Percentiles rank a stretch among this genome's conserved stretches.
phyloP scores from a whole-genome alignment of 1,139 yeast species.

The Candida dubliniensis region DNA sequence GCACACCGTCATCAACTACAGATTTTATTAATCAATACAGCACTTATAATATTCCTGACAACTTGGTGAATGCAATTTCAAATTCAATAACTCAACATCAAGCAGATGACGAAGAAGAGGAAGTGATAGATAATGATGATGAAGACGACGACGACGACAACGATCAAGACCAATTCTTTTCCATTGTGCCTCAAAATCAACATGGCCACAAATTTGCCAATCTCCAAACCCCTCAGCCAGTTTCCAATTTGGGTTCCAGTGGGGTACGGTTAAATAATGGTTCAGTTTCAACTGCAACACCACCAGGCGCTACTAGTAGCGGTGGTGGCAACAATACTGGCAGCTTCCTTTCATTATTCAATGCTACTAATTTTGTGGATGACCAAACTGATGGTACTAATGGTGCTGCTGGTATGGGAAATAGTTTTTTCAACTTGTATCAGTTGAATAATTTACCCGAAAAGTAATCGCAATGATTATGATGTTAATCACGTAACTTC shows the following conservation, averaged over 20 bases:
- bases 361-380: constrained; percentile 14
- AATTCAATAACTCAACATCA: constrained; percentile 9
- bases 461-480: neutral
- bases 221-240: constrained; percentile 9
- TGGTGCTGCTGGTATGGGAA: constrained; percentile 11
- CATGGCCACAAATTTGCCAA: constrained; percentile 17
- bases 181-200: constrained; percentile 18
- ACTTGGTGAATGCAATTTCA: constrained; percentile 3
- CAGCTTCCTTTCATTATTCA: constrained; percentile 9
- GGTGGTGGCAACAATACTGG: constrained; percentile 24
- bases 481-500: neutral
- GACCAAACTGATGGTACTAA: constrained; percentile 26
- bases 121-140: neutral
- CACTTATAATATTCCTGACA: neutral
- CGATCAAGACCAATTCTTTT: constrained; percentile 13
- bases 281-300: neutral
- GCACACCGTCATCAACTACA: neutral
- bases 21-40: neutral
- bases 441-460: constrained; percentile 19
- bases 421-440: constrained; percentile 30
- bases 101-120: constrained; percentile 14
- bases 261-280: constrained; percentile 10
- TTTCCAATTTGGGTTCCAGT: constrained; percentile 11
- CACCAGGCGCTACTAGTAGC: constrained; percentile 17
- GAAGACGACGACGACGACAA: constrained; percentile 13